Base-by-base conservation (phyloP, 805 yeast genomes). In the Yamadazyma paraphyllophila region DNA sequence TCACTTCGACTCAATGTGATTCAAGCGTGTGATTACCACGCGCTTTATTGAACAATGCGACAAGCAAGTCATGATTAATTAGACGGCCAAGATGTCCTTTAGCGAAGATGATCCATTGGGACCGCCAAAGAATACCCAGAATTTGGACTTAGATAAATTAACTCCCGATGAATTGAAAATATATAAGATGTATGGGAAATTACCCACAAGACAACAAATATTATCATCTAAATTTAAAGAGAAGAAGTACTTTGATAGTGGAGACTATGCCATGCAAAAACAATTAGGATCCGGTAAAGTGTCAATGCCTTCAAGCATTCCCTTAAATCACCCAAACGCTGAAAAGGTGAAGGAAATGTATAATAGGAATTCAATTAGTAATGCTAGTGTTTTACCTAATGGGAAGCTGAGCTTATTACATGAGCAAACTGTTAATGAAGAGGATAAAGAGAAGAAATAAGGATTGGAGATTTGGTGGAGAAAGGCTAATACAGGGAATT, bases 231-330 rank as follows among this genome's bases (percentile, higher is more conserved):
- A 85, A 61, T 69, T 88, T 56, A 87, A 86, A 65, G 97, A 90
- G 52, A 80, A 96, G 57, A 91, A 89, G 69, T 90, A 86, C 65
- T 91, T 90, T 59, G 97, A 90, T 60, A 85, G 95, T 50, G 97
- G 97, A 8, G 97, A 90, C 66, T 90, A 90, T 64, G 96, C 96
- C 9, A 78, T 90, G 77, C 86, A 82, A 46, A 71, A 71, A 47
- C 77, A 71, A 54, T 54, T 65, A 27, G 75, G 53, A 13, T 41
- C 35, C 17, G 39, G 35, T 11, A 51, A 49, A 17, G 60, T 59
- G 6, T 53, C 53, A 33, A 67, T 67, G 5, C 60, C 63, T 15
- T 70, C 67, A 10, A 64, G 69, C 1, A 55, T 70, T 1, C 69
- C 74, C 7, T 57, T 77, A 59, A 69, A 67, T 39, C 75, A 73